A percentile compares a stretch with the other conserved stretches of the same genome.
Conservation (phyloP, 805 yeast genomes). For the Ogataea methylovora region DNA sequence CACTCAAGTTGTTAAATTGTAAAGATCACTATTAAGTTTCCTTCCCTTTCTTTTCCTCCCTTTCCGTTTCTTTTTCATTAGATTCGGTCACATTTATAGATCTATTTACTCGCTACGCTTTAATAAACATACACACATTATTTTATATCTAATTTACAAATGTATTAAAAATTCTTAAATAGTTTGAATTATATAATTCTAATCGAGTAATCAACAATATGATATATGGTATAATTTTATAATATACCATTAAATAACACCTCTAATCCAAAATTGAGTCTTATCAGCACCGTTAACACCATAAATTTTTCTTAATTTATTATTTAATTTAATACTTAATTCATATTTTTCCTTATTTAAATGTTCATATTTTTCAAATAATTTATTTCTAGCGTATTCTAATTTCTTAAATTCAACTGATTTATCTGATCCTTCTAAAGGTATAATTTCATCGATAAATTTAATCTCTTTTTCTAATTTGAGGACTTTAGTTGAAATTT, state of each 20-base stretch:
- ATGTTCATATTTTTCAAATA: constrained; percentile 19
- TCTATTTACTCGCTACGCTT: too few species aligned
- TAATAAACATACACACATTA: too few species aligned
- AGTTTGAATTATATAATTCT: too few species aligned
- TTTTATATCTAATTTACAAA: too few species aligned
- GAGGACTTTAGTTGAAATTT: constrained; percentile 12
- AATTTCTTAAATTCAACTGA: constrained; percentile 20
- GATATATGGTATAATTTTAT: too few species aligned
- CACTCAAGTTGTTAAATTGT: constrained; percentile 13
- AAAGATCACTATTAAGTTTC: too few species aligned
- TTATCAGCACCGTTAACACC: constrained; percentile 27
- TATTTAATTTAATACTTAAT: constrained; percentile 20
- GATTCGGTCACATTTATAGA: too few species aligned
- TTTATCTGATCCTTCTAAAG: constrained; percentile 9
- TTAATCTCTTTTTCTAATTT: constrained; percentile 24
- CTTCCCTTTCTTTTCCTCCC: neutral
- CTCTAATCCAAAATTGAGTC: constrained; percentile 52
- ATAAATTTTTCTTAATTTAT: constrained; percentile 18
- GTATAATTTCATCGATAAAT: constrained; percentile 21
- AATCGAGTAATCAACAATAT: too few species aligned
- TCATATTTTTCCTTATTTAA: constrained; percentile 22
- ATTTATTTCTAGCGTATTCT: constrained; percentile 19
- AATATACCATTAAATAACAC: constrained; percentile 39
- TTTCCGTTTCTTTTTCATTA: too few species aligned
- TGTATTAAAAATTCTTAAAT: too few species aligned